Evolutionary conservation across 192 early-diverging fungal species (phyloP).

Genomic region (Coemansia sp.): DNA sequence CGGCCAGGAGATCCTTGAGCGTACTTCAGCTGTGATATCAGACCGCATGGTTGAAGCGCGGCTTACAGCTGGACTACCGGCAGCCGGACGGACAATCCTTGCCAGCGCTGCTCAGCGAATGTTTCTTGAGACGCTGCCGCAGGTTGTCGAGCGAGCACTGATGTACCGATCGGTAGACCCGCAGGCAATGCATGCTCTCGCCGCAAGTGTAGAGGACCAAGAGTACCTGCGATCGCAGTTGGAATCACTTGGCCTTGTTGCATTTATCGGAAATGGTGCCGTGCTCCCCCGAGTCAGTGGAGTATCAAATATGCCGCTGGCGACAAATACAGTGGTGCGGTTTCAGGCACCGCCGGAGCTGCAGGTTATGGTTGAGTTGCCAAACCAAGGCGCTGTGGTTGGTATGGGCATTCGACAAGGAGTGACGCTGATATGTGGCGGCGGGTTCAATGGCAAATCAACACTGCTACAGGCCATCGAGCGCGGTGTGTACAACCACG

Average conservation of each 20-base stretch:
- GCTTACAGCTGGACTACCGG: constrained; percentile 52
- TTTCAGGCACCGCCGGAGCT: constrained; percentile 49
- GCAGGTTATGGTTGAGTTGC: constrained; percentile 42
- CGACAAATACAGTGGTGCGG: constrained; percentile 9
- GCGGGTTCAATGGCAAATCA: constrained; percentile 62
- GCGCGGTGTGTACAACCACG: constrained; percentile 59
- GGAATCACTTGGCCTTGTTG: constrained; percentile 27
- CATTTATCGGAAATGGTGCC: constrained; percentile 57
- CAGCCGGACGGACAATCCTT: constrained; percentile 53
- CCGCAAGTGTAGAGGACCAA: constrained; percentile 57
- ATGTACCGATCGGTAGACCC: constrained; percentile 22
- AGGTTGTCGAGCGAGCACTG: constrained; percentile 33
- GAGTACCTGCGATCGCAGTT: constrained; percentile 47
- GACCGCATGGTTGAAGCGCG: constrained; percentile 44
- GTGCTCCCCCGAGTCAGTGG: constrained; percentile 57
- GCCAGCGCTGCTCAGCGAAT: constrained; percentile 36
- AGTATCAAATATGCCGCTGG: constrained; percentile 51
- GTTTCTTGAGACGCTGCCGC: constrained; percentile 45
- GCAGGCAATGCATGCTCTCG: constrained; percentile 19
- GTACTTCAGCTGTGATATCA: constrained; percentile 40
- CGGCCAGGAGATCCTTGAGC: constrained; percentile 59
- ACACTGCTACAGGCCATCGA: constrained; percentile 60
- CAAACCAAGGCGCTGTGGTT: constrained; percentile 48
- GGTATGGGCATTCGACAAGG: constrained; percentile 58
- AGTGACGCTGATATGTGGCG: constrained; percentile 57